Evolutionary conservation across 257 asterid species (phyloP), one percentile per base, ranked within the genome.

Genomic region (Gentiana straminea): DNA sequence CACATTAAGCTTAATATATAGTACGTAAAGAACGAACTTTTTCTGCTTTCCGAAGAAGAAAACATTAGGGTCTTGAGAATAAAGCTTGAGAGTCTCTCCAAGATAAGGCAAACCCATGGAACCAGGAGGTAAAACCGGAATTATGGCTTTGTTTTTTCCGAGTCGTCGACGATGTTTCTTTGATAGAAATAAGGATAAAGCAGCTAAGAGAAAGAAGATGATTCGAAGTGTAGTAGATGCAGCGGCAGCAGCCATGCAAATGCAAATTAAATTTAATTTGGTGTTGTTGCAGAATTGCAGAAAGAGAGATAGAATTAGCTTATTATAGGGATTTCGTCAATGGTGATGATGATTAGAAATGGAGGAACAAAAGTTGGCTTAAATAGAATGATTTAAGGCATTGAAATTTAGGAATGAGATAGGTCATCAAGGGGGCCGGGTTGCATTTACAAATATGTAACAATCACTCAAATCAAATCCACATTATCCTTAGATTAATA

Each of bases 51-150:
- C 58, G 1, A 75, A 62, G 49, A 87, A 82, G 86, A 84, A 84
- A 64, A 63, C 35, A 66, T 78, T 74, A 35, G 96, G 94, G 55
- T 75, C 80, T 51, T 84, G 82, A 65, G 86, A 79, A 63, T 88
- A 88, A 24, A 88, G 54, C 7, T 82, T 90, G 49, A 84, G 86
- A 5, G 96, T 88, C 33, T 88, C 88, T 35, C 96, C 96, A 0
- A 82, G 11, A 67, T 61, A 80, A 62, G 94, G 85, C 86, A 79
- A 84, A 2, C 96, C 95, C 94, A 82, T 77, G 48, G 96, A 80
- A 8, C 96, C 96, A 3, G 96, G 94, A 1, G 94, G 96, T 34
- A 84, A 24, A 24, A 41, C 24, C 53, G 62, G 62, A 3, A 67
- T 47, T 46, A 24, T 60, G 45, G 50, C 54, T 34, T 70, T 68